phyloP scores from a whole-genome alignment of 176 grass and related monocot species.

The Raddia guianensis region DNA sequence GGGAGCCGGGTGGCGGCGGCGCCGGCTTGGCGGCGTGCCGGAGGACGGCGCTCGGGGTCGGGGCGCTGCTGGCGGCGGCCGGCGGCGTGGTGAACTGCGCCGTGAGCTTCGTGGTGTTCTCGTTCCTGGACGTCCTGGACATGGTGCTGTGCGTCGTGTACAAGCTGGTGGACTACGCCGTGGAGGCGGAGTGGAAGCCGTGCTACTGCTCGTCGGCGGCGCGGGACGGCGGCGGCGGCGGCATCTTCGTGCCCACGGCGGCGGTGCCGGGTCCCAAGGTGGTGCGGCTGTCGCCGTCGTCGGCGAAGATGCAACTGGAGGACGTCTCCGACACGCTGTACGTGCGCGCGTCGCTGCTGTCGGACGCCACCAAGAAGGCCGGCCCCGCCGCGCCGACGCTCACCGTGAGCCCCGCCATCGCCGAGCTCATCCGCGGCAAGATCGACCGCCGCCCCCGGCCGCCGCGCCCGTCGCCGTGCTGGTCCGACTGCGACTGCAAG shows the following conservation, averaged over 20 bases:
- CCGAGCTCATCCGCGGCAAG: conserved; percentile 85
- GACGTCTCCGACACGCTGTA: conserved; percentile 95
- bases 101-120: conserved; percentile 93
- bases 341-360: conserved; percentile 66
- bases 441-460: conserved; percentile 41
- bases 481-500: conserved; percentile 99
- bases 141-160: conserved; percentile 86
- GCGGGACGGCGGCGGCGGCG: neutral
- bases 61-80: conserved; percentile 6
- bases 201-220: conserved; percentile 75
- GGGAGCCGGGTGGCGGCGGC: neutral
- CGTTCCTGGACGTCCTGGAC: conserved; percentile 79
- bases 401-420: conserved; percentile 63
- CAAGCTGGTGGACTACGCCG: conserved; percentile 84
- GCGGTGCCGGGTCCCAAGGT: conserved; percentile 58
- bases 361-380: conserved; percentile 61
- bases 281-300: conserved; percentile 62
- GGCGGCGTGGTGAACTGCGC: conserved; percentile 60
- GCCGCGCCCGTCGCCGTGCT: conserved; percentile 54
- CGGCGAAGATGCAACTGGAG: conserved; percentile 82
- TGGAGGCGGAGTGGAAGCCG: conserved; percentile 89
- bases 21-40: neutral
- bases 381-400: conserved; percentile 50
- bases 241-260: conserved; percentile 35
- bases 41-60: neutral